phyloP scores from a whole-genome alignment of 352 stramenopile genomes.

The Pythium phragmitis region DNA sequence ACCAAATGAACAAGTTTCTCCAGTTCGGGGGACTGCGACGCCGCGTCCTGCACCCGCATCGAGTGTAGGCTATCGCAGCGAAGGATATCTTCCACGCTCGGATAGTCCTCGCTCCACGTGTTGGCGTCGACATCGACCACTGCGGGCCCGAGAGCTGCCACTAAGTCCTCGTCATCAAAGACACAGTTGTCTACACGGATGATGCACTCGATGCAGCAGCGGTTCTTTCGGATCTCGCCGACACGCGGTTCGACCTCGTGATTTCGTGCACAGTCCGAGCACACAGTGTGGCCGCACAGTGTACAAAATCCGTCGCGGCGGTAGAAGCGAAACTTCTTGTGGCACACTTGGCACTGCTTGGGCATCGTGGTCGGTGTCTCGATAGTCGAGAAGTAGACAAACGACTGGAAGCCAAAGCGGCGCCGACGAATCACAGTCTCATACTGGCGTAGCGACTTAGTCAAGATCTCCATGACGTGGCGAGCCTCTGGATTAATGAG shows the following conservation, averaged over 20 bases:
- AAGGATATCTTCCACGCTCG: not conserved
- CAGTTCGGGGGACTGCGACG: not conserved
- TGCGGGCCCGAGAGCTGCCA: slow-evolving; percentile 40
- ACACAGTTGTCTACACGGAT: slow-evolving; percentile 52
- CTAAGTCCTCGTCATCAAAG: slow-evolving; percentile 58
- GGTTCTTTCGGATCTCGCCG: slow-evolving; percentile 47
- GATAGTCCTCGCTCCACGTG: slow-evolving; percentile 34
- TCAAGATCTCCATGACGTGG: slow-evolving; percentile 40
- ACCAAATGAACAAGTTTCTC: not conserved
- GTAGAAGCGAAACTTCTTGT: slow-evolving; percentile 44
- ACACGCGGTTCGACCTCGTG: slow-evolving; percentile 54
- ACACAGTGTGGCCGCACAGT: slow-evolving; percentile 54
- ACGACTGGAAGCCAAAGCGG: slow-evolving; percentile 69
- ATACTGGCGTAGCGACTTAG: slow-evolving; percentile 49
- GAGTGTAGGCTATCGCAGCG: slow-evolving; percentile 28
- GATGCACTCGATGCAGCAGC: slow-evolving; percentile 56
- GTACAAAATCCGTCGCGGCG: slow-evolving; percentile 51
- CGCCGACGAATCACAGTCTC: slow-evolving; percentile 60
- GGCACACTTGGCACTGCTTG: slow-evolving; percentile 51
- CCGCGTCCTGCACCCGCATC: not conserved
- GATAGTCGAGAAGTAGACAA: slow-evolving; percentile 51
- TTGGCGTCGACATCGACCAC: slow-evolving; percentile 41
- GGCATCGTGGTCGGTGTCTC: slow-evolving; percentile 12
- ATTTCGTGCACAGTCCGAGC: slow-evolving; percentile 46
- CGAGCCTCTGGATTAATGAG: slow-evolving; percentile 54